These are phyloP conservation scores for Xylariaceae sp. DNA, from an alignment of 2,329 filamentous ascomycete genomes.

Conservation along the genomic window DNA sequence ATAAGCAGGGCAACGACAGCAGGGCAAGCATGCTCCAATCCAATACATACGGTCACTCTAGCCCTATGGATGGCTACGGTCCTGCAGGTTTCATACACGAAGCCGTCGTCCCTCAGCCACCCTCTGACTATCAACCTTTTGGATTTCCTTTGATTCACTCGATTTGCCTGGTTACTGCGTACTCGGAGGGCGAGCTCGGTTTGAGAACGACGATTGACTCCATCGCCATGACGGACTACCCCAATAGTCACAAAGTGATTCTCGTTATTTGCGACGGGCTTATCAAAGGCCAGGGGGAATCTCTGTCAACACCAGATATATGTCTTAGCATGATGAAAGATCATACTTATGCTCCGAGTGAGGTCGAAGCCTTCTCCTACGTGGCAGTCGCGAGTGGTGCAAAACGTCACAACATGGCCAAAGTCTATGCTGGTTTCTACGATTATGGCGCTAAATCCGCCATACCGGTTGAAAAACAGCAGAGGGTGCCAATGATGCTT, in stretches of 20 bases:
- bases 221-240: slow-evolving; percentile 95
- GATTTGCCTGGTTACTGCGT: slow-evolving; percentile 92
- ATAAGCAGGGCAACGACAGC: slow-evolving; percentile 62
- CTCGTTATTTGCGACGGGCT: slow-evolving; percentile 95
- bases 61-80: slow-evolving; percentile 64
- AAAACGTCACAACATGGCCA: slow-evolving; percentile 99
- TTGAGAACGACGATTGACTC: slow-evolving; percentile 93
- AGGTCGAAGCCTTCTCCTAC: slow-evolving; percentile 89
- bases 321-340: slow-evolving; percentile 94
- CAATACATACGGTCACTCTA: slow-evolving; percentile 52
- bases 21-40: slow-evolving; percentile 62
- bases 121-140: slow-evolving; percentile 95
- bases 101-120: slow-evolving; percentile 90
- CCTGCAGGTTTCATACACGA: slow-evolving; percentile 96
- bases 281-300: slow-evolving; percentile 93
- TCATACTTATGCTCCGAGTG: slow-evolving; percentile 70
- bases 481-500: slow-evolving; percentile 96
- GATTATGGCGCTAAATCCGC: slow-evolving; percentile 81
- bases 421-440: slow-evolving; percentile 97
- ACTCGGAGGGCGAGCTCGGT: slow-evolving; percentile 92
- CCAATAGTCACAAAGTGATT: slow-evolving; percentile 97
- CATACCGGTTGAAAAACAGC: slow-evolving; percentile 82
- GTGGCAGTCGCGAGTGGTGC: slow-evolving; percentile 93
- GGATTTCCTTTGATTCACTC: slow-evolving; percentile 91
- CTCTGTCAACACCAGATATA: slow-evolving; percentile 82